A percentile compares a stretch with the other conserved stretches of the same genome.
These are phyloP conservation scores for Trichoderma arundinaceum DNA, from an alignment of 2,329 filamentous ascomycete species.

Conservation along the genomic window DNA sequence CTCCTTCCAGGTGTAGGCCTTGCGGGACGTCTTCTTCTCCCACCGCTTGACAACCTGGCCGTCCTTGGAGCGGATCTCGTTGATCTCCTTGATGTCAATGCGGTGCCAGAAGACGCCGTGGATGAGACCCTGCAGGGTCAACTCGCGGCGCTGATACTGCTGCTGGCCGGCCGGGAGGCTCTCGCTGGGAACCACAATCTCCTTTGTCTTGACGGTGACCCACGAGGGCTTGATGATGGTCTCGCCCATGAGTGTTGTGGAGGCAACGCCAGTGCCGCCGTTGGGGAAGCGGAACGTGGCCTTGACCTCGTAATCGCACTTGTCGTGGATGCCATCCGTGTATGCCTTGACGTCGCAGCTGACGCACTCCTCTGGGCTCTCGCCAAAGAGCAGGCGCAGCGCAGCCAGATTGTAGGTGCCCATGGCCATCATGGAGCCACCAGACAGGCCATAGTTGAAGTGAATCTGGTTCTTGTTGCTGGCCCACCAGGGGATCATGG, in stretches of 20 bases:
- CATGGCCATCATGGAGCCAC: constrained; percentile 50
- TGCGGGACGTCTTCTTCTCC: constrained; percentile 39
- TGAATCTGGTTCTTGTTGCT: constrained; percentile 51
- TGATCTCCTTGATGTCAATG: constrained; percentile 45
- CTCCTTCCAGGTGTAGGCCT: constrained; percentile 46
- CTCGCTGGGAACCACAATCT: constrained; percentile 1
- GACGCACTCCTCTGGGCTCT: constrained; percentile 48
- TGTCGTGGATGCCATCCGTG: constrained; percentile 42
- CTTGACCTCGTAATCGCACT: constrained; percentile 44
- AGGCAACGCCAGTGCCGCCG: constrained; percentile 45
- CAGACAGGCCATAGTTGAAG: constrained; percentile 50
- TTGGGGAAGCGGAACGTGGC: constrained; percentile 49
- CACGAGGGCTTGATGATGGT: constrained; percentile 23
- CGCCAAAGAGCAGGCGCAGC: constrained; percentile 48
- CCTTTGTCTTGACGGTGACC: constrained; percentile 14
- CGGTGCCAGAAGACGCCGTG: constrained; percentile 41
- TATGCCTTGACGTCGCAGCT: constrained; percentile 39
- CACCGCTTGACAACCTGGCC: constrained; percentile 35
- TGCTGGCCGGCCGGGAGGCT: not conserved
- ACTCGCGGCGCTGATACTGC: constrained; percentile 36
- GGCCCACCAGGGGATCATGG: constrained; percentile 41
- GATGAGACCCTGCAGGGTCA: constrained; percentile 41
- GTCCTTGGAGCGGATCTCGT: constrained; percentile 39
- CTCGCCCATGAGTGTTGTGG: constrained; percentile 38
- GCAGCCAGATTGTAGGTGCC: constrained; percentile 49